phyloP scores from a whole-genome alignment of 164 flowering plant genomes.

The Tinospora cordifolia region DNA sequence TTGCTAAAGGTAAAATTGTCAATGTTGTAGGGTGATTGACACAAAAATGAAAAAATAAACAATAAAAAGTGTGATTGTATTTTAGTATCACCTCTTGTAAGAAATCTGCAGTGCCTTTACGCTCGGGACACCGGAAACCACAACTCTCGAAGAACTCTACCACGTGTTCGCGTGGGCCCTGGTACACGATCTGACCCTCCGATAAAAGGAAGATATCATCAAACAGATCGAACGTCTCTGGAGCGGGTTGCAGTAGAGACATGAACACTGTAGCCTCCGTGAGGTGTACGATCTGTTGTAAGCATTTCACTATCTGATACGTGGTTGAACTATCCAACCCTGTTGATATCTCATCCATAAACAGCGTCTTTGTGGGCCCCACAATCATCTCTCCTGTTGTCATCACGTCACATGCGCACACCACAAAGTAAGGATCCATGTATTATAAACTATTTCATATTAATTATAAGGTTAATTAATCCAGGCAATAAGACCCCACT shows the following conservation, averaged over 20 bases:
- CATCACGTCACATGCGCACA: too few species aligned
- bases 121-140: conserved; percentile 80
- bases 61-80: too few species aligned
- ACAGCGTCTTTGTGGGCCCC: conserved; percentile 84
- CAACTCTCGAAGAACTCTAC: conserved; percentile 72
- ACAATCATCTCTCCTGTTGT: conserved; percentile 90
- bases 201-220: conserved; percentile 85
- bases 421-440: too few species aligned
- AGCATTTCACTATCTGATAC: conserved; percentile 85
- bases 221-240: conserved; percentile 88
- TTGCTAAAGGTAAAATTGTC: too few species aligned
- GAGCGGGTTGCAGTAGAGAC: conserved; percentile 96
- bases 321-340: conserved; percentile 99
- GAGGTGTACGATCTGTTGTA: conserved; percentile 84
- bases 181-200: conserved; percentile 83
- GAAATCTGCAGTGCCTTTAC: conserved; percentile 94
- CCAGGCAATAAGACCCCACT: too few species aligned
- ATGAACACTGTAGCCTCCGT: conserved; percentile 75
- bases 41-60: too few species aligned
- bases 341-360: conserved; percentile 99
- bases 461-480: too few species aligned
- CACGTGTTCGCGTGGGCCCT: conserved; percentile 78
- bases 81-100: conserved; percentile 99
- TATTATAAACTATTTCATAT: too few species aligned
- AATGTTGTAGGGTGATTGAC: too few species aligned